Base-by-base conservation (phyloP, 257 asterid species). In the Solanum boliviense region DNA sequence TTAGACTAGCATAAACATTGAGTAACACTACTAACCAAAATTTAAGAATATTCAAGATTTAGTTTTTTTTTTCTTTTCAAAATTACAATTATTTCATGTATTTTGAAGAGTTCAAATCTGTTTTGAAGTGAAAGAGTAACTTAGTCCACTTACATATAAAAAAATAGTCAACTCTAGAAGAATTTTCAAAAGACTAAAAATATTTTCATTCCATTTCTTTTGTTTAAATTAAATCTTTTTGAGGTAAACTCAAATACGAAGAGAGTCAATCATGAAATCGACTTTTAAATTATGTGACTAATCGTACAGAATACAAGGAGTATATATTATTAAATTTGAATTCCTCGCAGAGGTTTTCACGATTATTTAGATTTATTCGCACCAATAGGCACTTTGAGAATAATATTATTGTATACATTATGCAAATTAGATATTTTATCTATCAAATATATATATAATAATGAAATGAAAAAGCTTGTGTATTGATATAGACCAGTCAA, bases 401-500 rank as follows among this genome's bases (percentile, higher is more conserved):
- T 23, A 75, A 68, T 68, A 71, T 7, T n/a, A 39, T 5, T 25
- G 4, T 13, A 13, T 41, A 13, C n/a, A 76, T 21, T 75, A 38
- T 12, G 83, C 56, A 23, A 36, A 44, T 44, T 44, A 44, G 52
- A 12, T 44, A 44, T 44, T 44, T 11, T 75, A 36, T 31, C 5
- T 41, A 44, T 31, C 9, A n/a, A 41, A 56, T 18, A 56, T 56
- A 56, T 56, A 56, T 46, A 46, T 46, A 46, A 60, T 21, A 60
- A 75, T 38, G 25, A 23, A 38, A 39, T 38, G 18, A 13, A 39
- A 41, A 5, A 13, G 35, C 12, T 76, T n/a, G 60, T 32, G 62
- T 78, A 79, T 56, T 39, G 13, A 41, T 25, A 34, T 44, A 79
- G 84, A 34, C 72, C 75, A 86, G 90, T 90, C 92, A 89, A 90